Evolutionary conservation across 169 alveolate species (phyloP).

Genomic region (Babesia sp.): DNA sequence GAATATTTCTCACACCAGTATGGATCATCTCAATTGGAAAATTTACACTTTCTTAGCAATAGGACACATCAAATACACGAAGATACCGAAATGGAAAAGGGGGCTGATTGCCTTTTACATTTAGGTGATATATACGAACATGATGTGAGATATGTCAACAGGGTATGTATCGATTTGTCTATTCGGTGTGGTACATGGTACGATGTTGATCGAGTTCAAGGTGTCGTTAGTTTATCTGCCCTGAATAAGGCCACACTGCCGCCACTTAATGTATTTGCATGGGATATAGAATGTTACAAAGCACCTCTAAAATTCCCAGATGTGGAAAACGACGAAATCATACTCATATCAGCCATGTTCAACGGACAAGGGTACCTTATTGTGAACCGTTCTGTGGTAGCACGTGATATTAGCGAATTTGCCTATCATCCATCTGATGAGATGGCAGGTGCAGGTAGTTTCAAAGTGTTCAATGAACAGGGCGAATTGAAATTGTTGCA

Average conservation of each 20-base stretch:
- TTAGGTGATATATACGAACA: conserved; percentile 91
- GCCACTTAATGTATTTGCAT: conserved; percentile 92
- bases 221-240: conserved; percentile 52
- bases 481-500: conserved; percentile 68
- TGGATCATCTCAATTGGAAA: neutral
- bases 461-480: conserved; percentile 71
- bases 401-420: conserved; percentile 92
- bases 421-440: conserved; percentile 95
- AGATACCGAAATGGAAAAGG: neutral
- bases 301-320: conserved; percentile 98
- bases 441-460: conserved; percentile 85
- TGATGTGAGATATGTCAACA: conserved; percentile 91
- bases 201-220: conserved; percentile 76
- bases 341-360: conserved; percentile 92
- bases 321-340: conserved; percentile 86
- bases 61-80: neutral
- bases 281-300: conserved; percentile 98
- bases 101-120: conserved; percentile 58
- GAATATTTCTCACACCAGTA: neutral
- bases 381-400: conserved; percentile 90
- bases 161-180: conserved; percentile 92
- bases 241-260: conserved; percentile 78
- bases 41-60: neutral
- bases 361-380: conserved; percentile 96
- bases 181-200: conserved; percentile 97